Base-by-base conservation (phyloP, 768 basidiomycete genomes). In the Boletus insuetus region DNA sequence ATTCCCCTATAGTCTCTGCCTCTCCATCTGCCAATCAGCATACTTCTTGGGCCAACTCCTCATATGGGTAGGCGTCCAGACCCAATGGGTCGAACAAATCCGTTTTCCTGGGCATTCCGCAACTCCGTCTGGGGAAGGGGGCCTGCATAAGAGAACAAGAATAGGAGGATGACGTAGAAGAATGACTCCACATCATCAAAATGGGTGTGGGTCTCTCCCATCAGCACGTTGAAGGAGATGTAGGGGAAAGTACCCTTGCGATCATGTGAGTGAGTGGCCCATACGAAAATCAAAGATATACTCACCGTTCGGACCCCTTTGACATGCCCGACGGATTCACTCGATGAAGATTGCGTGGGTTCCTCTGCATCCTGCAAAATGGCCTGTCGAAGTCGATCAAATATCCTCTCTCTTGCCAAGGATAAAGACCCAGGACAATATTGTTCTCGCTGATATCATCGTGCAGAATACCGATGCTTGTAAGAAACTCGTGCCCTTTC, bases 321-420 rank as follows among this genome's bases (percentile, higher is more conserved):
- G 26, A 29, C 9, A 29, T 29, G 9, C 8, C 13, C 12, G 13
- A 37, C 13, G 16, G 2, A 22, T 37, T 10, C 32, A 6, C 3
- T 19, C 7, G 8, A 29, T 29, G 26, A 29, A 6, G 17, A 6
- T 14, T 7, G 16, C 13, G 29, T 46, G 11, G 37, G 35, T 12
- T 46, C 26, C 6, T 53, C 47, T 6, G 38, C 43, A 31, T 40
- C 46, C 42, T 51, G 53, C 5, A 44, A 14, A 2, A 54, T 53
- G 5, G 55, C 58, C 56, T 55, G 20, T 74, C 69, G 4, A 73
- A 49, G 48, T 73, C 73, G 17, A 61, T 72, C 45, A 73, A 20
- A 40, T 69, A 74, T 2, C 70, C 72, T 35, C 56, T n/a, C 29
- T 48, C 31, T 9, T 48, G 31, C 22, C 22, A 19, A 34, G 46